Base-by-base conservation (phyloP, 208 protist genomes). In the Acanthamoeba sp. region DNA sequence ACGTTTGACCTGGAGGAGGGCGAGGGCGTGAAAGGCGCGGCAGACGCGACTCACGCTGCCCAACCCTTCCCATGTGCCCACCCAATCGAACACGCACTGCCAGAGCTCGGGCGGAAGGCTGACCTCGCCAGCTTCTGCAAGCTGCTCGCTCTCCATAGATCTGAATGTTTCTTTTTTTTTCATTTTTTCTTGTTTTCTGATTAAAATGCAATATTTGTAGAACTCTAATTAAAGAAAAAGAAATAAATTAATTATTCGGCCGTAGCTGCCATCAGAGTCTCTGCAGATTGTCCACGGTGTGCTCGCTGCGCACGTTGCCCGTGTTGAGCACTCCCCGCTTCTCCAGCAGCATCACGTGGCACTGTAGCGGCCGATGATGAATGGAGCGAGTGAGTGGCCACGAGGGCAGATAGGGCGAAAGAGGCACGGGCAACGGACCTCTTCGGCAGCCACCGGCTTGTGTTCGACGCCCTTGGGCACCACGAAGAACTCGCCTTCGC, bases 11-110 rank as follows among this genome's bases (percentile, higher is more conserved):
- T 80, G 71, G 36, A 50, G 36, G 27, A 38, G 71, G 36, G 71
- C 38, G 34, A 80, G 71, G 71, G 3, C 22, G 71, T 80, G 38
- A 24, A 80, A 80, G 71, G 32, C 20, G 27, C 71, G 71, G 36
- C 71, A 80, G 36, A 48, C 71, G 36, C 71, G 36, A 29, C 36
- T 29, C 36, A 80, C 71, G 38, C 36, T 38, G 7, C 71, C 71
- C 36, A 80, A 36, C 6, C 59, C 59, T n/a, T 38, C 14, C 71
- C 71, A 80, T 36, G 71, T 80, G 20, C 22, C 71, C 36, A 80
- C 38, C 71, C 71, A 80, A 48, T 80, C 71, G 71, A 80, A 80
- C 71, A 80, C 71, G 71, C 71, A 80, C 71, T 80, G 71, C 71
- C 71, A 80, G 36, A 80, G 38, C 71, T 80, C 71, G 12, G 29